Evolutionary conservation across 140 eudicot genomes (phyloP).

Genomic region (Ambrosia hybrid): DNA sequence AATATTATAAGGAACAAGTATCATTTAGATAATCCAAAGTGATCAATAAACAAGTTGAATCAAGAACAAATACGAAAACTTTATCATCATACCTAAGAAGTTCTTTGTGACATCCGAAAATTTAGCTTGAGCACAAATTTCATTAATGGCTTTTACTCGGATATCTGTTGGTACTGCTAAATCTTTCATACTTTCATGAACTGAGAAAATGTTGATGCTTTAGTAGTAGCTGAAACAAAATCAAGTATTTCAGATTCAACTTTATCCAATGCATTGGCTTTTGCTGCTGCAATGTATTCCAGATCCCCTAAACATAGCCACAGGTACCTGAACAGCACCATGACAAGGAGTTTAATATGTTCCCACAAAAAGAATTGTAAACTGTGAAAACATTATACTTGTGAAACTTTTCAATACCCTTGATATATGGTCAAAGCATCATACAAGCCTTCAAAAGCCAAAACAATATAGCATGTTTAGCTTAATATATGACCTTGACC

Average conservation of each 20-base stretch:
- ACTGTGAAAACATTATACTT: no score
- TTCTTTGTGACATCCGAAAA: conserved; percentile 69
- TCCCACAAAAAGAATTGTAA: no score
- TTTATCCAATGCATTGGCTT: no score
- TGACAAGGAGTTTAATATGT: no score
- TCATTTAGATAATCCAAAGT: neutral
- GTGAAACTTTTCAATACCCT: no score
- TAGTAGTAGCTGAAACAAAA: conserved; percentile 62
- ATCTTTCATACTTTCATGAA: conserved; percentile 63
- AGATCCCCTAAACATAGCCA: no score
- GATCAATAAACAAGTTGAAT: neutral
- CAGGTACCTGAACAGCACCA: no score
- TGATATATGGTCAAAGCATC: no score
- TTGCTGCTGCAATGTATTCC: no score
- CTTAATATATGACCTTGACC: no score
- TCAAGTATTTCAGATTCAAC: conserved; percentile 3
- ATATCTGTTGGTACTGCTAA: conserved; percentile 60
- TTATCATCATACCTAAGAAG: conserved; percentile 61
- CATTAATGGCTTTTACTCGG: conserved; percentile 67
- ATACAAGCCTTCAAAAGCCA: no score
- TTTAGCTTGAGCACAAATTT: conserved; percentile 66
- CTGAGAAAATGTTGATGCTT: conserved; percentile 60
- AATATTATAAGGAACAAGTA: neutral
- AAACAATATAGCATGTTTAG: no score
- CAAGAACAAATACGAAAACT: conserved; percentile 7